Base-by-base conservation (phyloP, 768 basidiomycete genomes). In the Russula foetens region DNA sequence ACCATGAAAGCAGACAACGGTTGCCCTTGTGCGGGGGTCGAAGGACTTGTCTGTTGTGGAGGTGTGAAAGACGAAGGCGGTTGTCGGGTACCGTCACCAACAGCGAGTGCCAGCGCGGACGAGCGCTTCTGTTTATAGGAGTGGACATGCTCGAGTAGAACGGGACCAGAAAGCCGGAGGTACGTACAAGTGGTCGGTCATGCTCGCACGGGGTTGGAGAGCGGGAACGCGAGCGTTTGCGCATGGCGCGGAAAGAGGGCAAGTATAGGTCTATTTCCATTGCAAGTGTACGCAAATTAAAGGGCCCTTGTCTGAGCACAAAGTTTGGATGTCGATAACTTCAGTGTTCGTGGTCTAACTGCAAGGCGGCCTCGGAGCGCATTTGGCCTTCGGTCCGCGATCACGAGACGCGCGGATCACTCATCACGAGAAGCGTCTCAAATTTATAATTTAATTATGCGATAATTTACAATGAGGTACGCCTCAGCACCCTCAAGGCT, bases 261-360 rank as follows among this genome's bases (percentile, higher is more conserved):
- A 80, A 75, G 38, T 79, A 78, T 71, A 81, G 77, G 73, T 84
- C 80, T 57, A 84, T 68, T 66, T 85, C 82, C 81, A 87, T 84
- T 64, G 72, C 73, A n/a, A 11, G 31, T 29, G 33, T 29, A 31
- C 7, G 19, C 39, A 21, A 33, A 28, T 23, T 26, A 29, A 35
- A 19, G 50, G n/a, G 7, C 17, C 12, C 7, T 14, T 41, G 3
- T 17, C 12, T 19, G 39, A 17, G 12, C 5, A 17, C 39, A 12
- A 41, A 12, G 38, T 12, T 41, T 41, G 39, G 39, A 35, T 5
- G 35, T 35, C 14, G 35, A 35, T 35, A 12, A 12, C 14, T 35
- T 35, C 35, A 35, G 35, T 35, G 35, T 35, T 35, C 11, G 35
- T 11, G 35, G 35, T 35, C 35, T 35, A n/a, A n/a, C 35, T 35